Evolutionary conservation across 2,329 filamentous ascomycete species (phyloP).

Genomic region (Amylocarpus encephaloides): DNA sequence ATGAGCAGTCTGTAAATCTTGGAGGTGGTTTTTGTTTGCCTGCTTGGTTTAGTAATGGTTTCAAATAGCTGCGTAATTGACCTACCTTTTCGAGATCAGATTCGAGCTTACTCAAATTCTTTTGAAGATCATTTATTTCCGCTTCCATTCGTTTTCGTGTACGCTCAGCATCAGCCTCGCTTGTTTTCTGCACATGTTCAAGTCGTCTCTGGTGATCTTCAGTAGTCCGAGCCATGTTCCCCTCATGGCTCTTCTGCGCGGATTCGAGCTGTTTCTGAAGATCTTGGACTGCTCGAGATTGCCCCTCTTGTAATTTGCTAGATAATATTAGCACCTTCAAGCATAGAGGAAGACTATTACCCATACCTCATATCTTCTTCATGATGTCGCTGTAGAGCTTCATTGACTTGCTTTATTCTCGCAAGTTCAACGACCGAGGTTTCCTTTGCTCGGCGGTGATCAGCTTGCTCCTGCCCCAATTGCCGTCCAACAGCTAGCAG

Average conservation of each 20-base stretch:
- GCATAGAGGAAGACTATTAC: constrained; percentile 40
- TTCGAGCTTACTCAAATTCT: constrained; percentile 54
- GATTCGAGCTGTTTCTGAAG: constrained; percentile 40
- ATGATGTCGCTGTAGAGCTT: constrained; percentile 64
- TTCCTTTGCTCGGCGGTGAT: constrained; percentile 62
- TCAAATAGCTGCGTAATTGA: constrained; percentile 1
- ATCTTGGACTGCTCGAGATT: constrained; percentile 29
- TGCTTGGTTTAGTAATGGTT: constrained; percentile 32
- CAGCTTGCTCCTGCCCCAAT: constrained; percentile 66
- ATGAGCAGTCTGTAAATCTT: constrained; percentile 52
- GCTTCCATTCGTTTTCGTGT: constrained; percentile 47
- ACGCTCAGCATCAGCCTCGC: constrained; percentile 45
- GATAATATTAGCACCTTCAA: constrained; percentile 13
- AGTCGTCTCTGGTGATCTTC: constrained; percentile 38
- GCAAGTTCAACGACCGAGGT: constrained; percentile 46
- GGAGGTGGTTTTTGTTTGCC: constrained; percentile 52
- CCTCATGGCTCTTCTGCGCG: constrained; percentile 41
- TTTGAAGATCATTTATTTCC: constrained; percentile 57
- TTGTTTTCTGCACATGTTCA: constrained; percentile 41
- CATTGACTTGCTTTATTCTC: constrained; percentile 48
- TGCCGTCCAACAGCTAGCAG: constrained; percentile 44
- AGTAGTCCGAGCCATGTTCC: constrained; percentile 41
- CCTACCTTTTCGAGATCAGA: constrained; percentile 54
- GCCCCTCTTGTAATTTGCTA: constrained; percentile 29
- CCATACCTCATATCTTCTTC: constrained; percentile 58